phyloP scores from a whole-genome alignment of 2,329 filamentous ascomycete genomes.

The Fusarium tuaranense region DNA sequence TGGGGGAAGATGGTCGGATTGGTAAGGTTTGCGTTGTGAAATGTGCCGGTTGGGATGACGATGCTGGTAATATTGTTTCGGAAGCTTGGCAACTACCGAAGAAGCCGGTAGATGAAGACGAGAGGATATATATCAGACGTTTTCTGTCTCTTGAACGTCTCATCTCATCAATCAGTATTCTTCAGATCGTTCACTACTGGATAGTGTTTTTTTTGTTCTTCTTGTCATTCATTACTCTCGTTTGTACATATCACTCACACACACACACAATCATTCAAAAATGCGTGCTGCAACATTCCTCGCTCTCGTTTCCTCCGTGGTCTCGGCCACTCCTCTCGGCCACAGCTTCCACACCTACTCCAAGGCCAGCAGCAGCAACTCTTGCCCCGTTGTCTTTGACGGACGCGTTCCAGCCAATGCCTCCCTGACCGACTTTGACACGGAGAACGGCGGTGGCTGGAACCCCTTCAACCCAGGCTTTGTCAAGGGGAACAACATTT shows the following conservation, averaged over 20 bases:
- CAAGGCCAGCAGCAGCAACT: slow-evolving; percentile 18
- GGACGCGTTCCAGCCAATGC: slow-evolving; percentile 57
- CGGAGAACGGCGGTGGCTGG: slow-evolving; percentile 47
- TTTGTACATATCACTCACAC: slow-evolving; percentile 2
- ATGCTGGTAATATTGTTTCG: slow-evolving; percentile 4
- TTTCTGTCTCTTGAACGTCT: not conserved
- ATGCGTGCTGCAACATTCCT: slow-evolving; percentile 34
- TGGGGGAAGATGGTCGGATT: not conserved
- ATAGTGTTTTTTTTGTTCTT: slow-evolving; percentile 28
- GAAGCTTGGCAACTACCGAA: slow-evolving; percentile 29
- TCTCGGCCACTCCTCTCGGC: slow-evolving; percentile 28
- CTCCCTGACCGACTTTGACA: slow-evolving; percentile 55
- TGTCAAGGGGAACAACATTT: slow-evolving; percentile 65
- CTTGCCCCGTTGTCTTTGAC: slow-evolving; percentile 56
- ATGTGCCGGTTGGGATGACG: slow-evolving; percentile 15
- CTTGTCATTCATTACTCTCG: slow-evolving; percentile 14
- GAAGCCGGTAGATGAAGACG: not conserved
- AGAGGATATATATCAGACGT: slow-evolving; percentile 4
- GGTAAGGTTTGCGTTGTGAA: slow-evolving; percentile 4
- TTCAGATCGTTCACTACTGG: slow-evolving; percentile 29
- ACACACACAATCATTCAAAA: not conserved
- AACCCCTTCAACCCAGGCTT: slow-evolving; percentile 62
- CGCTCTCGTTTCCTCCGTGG: slow-evolving; percentile 30
- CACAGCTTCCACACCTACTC: slow-evolving; percentile 3
- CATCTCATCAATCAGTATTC: not conserved